A percentile compares a stretch with the other conserved stretches of the same genome.
Evolutionary conservation across 2,329 filamentous ascomycete genomes (phyloP).

Genomic region (Paraphaeosphaeria sporulosa): DNA sequence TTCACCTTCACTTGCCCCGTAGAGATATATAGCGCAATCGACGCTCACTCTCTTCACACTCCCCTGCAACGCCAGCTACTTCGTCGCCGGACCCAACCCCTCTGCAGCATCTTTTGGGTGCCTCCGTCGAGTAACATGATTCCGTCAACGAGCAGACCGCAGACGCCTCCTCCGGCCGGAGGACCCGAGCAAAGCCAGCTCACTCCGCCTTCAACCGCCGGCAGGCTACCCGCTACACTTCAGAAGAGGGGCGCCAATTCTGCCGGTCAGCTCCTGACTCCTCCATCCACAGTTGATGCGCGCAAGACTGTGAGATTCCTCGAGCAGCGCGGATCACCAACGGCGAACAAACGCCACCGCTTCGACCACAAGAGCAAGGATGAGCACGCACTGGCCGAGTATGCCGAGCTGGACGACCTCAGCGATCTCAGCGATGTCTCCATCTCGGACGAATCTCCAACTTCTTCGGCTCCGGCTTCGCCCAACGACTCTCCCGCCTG

Average conservation of each 20-base stretch:
- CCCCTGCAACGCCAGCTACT: neutral
- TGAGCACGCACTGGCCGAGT: conserved; percentile 17
- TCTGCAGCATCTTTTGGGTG: neutral
- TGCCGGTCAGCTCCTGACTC: conserved; percentile 22
- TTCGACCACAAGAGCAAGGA: conserved; percentile 15
- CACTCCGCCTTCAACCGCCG: neutral
- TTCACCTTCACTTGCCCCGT: conserved; percentile 19
- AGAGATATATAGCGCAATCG: neutral
- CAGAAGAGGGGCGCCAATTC: neutral
- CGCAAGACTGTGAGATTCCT: conserved; percentile 21
- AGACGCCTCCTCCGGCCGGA: conserved; percentile 19
- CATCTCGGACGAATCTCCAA: conserved; percentile 5
- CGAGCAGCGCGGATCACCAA: neutral
- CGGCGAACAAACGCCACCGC: conserved; percentile 11
- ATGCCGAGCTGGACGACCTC: conserved; percentile 19
- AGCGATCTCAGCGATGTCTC: conserved; percentile 16
- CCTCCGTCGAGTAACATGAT: conserved; percentile 12
- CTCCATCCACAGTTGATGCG: conserved; percentile 27
- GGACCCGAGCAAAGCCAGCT: neutral
- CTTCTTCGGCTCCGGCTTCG: neutral
- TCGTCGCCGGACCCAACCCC: neutral
- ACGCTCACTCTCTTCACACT: neutral
- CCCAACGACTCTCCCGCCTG: neutral
- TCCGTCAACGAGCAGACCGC: conserved; percentile 7
- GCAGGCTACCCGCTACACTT: neutral